Conservation (phyloP, 352 stramenopile genomes). For the Pythium sp. region DNA sequence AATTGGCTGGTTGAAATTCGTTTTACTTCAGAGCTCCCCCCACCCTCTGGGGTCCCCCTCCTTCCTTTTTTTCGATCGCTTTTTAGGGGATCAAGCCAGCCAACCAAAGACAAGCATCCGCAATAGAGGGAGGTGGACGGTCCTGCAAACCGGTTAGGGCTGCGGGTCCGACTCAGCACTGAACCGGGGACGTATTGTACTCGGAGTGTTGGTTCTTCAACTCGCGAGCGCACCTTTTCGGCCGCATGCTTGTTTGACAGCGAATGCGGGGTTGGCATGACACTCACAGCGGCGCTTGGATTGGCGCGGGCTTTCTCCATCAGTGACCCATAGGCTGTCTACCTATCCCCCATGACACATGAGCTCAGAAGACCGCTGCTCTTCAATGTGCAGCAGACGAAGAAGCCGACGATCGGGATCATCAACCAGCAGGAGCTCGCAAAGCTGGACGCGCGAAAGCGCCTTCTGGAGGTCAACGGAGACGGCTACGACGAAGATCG, state of each 20-base stretch:
- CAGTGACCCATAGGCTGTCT: neutral
- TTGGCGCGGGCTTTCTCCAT: neutral
- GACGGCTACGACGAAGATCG: conserved; percentile 19
- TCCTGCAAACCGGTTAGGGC: conserved; percentile 3
- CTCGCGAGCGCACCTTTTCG: neutral
- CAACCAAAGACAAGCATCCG: conserved; percentile 8
- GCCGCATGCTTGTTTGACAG: neutral
- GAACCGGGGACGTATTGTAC: neutral
- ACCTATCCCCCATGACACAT: conserved; percentile 33
- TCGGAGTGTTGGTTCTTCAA: neutral
- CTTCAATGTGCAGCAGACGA: conserved; percentile 49
- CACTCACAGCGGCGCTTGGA: neutral
- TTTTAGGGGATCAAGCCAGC: conserved; percentile 7
- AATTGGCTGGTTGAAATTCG: conserved; percentile 85
- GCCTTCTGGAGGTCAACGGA: conserved; percentile 10
- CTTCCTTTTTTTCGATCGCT: neutral
- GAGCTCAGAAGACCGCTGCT: conserved; percentile 51
- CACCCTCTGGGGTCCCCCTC: conserved; percentile 8
- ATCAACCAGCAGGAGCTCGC: conserved; percentile 45
- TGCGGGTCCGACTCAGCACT: neutral
- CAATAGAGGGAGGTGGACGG: neutral
- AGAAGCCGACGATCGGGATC: conserved; percentile 39
- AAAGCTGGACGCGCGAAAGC: conserved; percentile 28
- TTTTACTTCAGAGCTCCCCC: conserved; percentile 37
- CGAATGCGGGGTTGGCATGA: neutral